Base-by-base conservation (phyloP, 1,284 basidiomycete species). In the Malassezia nana region DNA sequence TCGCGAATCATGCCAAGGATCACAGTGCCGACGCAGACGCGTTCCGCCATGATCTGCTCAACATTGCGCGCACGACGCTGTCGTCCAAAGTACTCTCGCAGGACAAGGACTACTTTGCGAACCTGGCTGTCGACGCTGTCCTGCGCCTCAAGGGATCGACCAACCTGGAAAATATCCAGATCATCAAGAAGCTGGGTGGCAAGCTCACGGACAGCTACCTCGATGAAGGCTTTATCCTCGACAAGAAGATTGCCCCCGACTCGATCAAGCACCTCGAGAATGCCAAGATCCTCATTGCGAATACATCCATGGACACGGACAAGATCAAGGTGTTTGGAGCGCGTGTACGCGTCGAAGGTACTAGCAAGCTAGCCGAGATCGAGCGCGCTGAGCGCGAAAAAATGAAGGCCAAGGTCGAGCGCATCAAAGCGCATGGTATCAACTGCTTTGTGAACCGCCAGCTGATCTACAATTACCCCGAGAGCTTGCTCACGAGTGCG, bases 261-360 rank as follows among this genome's bases (percentile, higher is more conserved):
- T 90, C 87, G 50, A 89, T 91, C 6, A 96, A 96, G 77, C 81
- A 87, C 52, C 80, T 96, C 67, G 87, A 92, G 72, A 92, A 95
- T 66, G 91, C 84, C 41, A 95, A 89, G 76, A 98, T 99, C 62
- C 78, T 99, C 59, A 94, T 99, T 63, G 89, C 92, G 55, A 98
- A 98, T 74, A 98, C 94, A 13, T 89, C 91, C 6, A 96, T 98
- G 94, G 92, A 98, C 78, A 98, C 94, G 28, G 94, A 98, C 78
- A 98, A 98, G 78, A 94, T 98, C 79, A 98, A 98, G 78, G 86
- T 98, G 53, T 98, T 98, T 68, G 94, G 92, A 47, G 92, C 94
- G 0, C 83, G 90, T 26, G 84, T 98, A 50, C 89, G 91, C 75
- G 92, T 98, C 12, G 90, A 96, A 67, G 82, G 88, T 29, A 95